phyloP scores from a whole-genome alignment of 257 asterid species.

The Perilla frutescens region DNA sequence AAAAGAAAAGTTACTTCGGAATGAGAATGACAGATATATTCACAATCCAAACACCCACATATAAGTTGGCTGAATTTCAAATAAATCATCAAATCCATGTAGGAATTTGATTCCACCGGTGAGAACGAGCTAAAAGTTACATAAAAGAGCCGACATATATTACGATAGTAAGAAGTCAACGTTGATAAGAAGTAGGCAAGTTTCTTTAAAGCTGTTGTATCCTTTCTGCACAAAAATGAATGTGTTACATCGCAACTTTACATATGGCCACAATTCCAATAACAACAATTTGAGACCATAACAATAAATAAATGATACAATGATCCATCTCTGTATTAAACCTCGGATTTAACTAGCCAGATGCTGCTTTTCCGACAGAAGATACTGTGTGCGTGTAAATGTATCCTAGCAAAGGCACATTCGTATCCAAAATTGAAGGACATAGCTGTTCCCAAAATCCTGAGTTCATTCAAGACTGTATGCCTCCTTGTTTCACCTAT shows the following conservation, averaged over 20 bases:
- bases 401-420: conserved; percentile 23
- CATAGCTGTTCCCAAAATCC: conserved; percentile 14
- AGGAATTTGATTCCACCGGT: conserved; percentile 1
- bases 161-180: background rate
- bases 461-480: background rate
- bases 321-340: conserved; percentile 14
- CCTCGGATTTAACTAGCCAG: conserved; percentile 3
- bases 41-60: background rate
- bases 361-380: conserved; percentile 18
- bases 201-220: background rate
- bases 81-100: background rate
- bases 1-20: too few species aligned
- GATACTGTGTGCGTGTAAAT: conserved; percentile 19
- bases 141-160: background rate
- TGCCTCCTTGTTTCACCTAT: conserved; percentile 25
- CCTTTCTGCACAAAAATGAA: conserved; percentile 30
- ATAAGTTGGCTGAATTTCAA: background rate
- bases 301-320: conserved; percentile 18
- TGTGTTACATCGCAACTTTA: conserved; percentile 30
- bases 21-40: too few species aligned
- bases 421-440: conserved; percentile 27
- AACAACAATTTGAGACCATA: conserved; percentile 21
- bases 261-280: conserved; percentile 30
- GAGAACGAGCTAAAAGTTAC: background rate
- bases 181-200: background rate